Evolutionary conservation across 768 basidiomycete genomes (phyloP).

Genomic region (Calvatia gigantea): DNA sequence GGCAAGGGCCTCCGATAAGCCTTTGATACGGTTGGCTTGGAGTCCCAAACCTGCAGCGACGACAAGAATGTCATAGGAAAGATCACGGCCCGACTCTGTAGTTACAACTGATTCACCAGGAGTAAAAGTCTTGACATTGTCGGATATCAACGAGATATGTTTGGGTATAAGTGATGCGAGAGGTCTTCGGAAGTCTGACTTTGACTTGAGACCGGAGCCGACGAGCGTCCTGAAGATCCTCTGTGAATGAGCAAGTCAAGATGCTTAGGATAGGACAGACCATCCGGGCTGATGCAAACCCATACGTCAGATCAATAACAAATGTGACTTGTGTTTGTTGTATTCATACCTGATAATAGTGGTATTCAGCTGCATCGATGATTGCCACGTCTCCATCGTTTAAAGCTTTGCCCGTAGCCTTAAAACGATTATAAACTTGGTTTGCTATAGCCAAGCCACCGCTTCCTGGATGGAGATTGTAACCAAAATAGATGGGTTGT

Average conservation of each 20-base stretch:
- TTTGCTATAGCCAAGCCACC: slow-evolving; percentile 82
- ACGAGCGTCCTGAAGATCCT: slow-evolving; percentile 73
- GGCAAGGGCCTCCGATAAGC: slow-evolving; percentile 72
- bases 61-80: slow-evolving; percentile 83
- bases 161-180: slow-evolving; percentile 70
- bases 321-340: neutral
- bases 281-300: slow-evolving; percentile 70
- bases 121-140: slow-evolving; percentile 70
- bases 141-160: slow-evolving; percentile 67
- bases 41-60: slow-evolving; percentile 90
- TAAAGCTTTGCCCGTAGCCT: slow-evolving; percentile 62
- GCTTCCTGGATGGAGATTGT: slow-evolving; percentile 47
- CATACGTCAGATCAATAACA: neutral
- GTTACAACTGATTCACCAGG: slow-evolving; percentile 73
- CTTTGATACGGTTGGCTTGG: slow-evolving; percentile 82
- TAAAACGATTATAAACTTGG: slow-evolving; percentile 83
- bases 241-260: neutral
- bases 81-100: slow-evolving; percentile 62
- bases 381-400: slow-evolving; percentile 80
- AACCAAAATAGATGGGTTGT: slow-evolving; percentile 1
- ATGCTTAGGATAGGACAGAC: slow-evolving; percentile 31
- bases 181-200: slow-evolving; percentile 63
- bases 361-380: slow-evolving; percentile 75
- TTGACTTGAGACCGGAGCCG: slow-evolving; percentile 78
- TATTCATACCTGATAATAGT: slow-evolving; percentile 74